Conservation (phyloP, 2,329 filamentous ascomycete genomes). For the Mariannaea sp. region DNA sequence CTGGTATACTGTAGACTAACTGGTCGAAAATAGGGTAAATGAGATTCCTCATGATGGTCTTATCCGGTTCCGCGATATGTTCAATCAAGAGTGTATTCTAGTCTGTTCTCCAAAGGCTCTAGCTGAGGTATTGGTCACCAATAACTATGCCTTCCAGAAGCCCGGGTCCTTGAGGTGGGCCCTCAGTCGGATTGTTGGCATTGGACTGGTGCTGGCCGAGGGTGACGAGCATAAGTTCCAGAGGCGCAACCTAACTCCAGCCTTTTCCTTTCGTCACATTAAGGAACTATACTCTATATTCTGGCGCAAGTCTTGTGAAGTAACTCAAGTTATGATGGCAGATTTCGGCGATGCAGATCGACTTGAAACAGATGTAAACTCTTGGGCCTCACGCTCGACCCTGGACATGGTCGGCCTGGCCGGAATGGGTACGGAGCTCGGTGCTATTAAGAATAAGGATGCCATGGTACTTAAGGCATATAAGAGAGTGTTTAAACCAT, state of each 20-base stretch:
- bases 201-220: constrained; percentile 78
- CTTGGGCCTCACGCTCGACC: constrained; percentile 69
- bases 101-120: constrained; percentile 67
- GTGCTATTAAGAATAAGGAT: constrained; percentile 63
- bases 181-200: constrained; percentile 68
- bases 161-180: constrained; percentile 57
- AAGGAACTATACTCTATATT: constrained; percentile 85
- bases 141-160: constrained; percentile 72
- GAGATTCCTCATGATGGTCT: constrained; percentile 69
- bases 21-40: constrained; percentile 51
- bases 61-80: constrained; percentile 67
- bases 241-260: constrained; percentile 77
- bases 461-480: constrained; percentile 65
- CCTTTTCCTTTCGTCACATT: constrained; percentile 82
- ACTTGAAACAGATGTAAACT: constrained; percentile 47
- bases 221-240: constrained; percentile 85
- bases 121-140: constrained; percentile 69
- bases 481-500: constrained; percentile 53
- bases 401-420: constrained; percentile 77
- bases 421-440: constrained; percentile 73
- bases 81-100: constrained; percentile 66
- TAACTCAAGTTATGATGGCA: constrained; percentile 63
- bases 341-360: constrained; percentile 29
- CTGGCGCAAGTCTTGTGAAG: constrained; percentile 76
- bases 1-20: background rate